A percentile compares a stretch with the other conserved stretches of the same genome.
Evolutionary conservation across 1,139 yeast genomes (phyloP).

Genomic region (Chernovozyma aurita): DNA sequence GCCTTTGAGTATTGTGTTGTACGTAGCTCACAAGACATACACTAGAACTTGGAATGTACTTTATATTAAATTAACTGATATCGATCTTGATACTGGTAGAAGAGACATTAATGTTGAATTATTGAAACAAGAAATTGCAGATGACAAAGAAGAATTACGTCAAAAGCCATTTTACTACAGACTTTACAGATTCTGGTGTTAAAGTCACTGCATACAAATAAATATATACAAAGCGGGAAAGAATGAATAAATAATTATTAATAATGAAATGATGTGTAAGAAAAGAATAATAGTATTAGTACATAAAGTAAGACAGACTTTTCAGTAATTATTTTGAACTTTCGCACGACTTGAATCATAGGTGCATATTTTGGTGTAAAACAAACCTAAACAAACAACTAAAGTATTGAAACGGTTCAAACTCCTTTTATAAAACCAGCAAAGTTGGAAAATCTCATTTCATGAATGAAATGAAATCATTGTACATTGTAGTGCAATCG

Average conservation of each 20-base stretch:
- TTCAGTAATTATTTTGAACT: no score
- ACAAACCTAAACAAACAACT: no score
- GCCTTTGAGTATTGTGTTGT: conserved; percentile 41
- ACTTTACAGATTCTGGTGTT: conserved; percentile 39
- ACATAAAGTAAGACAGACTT: no score
- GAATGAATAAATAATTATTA: not conserved
- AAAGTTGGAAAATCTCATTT: no score
- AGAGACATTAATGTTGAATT: conserved; percentile 42
- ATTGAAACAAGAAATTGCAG: conserved; percentile 44
- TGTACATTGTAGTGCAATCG: not conserved
- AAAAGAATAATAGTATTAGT: no score
- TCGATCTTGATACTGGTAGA: conserved; percentile 50
- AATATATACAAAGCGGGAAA: no score
- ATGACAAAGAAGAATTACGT: conserved; percentile 28
- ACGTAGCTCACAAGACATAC: conserved; percentile 26
- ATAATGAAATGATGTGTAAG: not conserved
- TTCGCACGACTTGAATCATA: not conserved
- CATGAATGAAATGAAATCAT: conserved; percentile 1
- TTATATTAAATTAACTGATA: conserved; percentile 31
- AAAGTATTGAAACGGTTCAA: no score
- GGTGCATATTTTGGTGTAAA: no score
- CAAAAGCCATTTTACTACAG: conserved; percentile 27
- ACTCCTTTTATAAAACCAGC: no score
- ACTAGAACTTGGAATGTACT: conserved; percentile 22
- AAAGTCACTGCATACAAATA: no score